Percentiles rank a stretch among this genome's conserved stretches.
Conservation (phyloP, 2,329 filamentous ascomycete genomes). For the Stemphylium beticola region DNA sequence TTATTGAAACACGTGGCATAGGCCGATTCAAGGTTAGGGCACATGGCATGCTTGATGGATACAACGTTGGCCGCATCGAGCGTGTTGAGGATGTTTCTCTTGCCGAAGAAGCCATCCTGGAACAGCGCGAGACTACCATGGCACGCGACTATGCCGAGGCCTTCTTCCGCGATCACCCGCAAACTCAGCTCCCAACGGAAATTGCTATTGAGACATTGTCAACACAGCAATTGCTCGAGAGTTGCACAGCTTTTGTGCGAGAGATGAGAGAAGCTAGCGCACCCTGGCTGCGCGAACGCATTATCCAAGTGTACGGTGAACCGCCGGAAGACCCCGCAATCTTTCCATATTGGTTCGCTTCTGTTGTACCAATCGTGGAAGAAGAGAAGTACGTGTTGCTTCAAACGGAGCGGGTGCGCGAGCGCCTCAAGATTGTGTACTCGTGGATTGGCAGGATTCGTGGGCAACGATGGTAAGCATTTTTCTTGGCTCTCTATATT, state of each 20-base stretch:
- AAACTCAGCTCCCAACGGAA: slow-evolving; percentile 27
- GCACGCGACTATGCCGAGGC: slow-evolving; percentile 44
- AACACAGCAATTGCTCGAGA: slow-evolving; percentile 72
- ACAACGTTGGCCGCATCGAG: slow-evolving; percentile 76
- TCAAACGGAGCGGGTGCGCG: slow-evolving; percentile 74
- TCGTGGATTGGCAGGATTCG: slow-evolving; percentile 79
- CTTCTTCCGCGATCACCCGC: slow-evolving; percentile 44
- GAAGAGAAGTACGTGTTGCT: slow-evolving; percentile 80
- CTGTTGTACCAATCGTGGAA: slow-evolving; percentile 77
- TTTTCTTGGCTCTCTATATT: neutral
- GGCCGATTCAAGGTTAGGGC: slow-evolving; percentile 76
- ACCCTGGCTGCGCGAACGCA: slow-evolving; percentile 75
- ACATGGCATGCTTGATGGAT: slow-evolving; percentile 73
- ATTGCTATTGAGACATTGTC: slow-evolving; percentile 63
- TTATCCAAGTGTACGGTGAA: slow-evolving; percentile 76
- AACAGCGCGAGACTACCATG: slow-evolving; percentile 68
- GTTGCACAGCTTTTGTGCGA: slow-evolving; percentile 70
- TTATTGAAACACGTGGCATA: slow-evolving; percentile 78
- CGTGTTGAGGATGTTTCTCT: slow-evolving; percentile 81
- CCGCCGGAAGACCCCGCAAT: slow-evolving; percentile 75
- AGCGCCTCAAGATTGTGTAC: slow-evolving; percentile 82
- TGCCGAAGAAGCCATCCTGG: slow-evolving; percentile 77
- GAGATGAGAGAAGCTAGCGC: slow-evolving; percentile 72
- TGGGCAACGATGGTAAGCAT: slow-evolving; percentile 70
- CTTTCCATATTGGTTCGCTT: slow-evolving; percentile 92